Evolutionary conservation across 129 eudicot genomes (phyloP), one percentile per base, ranked within the genome.

Genomic region (Tagetes erecta): DNA sequence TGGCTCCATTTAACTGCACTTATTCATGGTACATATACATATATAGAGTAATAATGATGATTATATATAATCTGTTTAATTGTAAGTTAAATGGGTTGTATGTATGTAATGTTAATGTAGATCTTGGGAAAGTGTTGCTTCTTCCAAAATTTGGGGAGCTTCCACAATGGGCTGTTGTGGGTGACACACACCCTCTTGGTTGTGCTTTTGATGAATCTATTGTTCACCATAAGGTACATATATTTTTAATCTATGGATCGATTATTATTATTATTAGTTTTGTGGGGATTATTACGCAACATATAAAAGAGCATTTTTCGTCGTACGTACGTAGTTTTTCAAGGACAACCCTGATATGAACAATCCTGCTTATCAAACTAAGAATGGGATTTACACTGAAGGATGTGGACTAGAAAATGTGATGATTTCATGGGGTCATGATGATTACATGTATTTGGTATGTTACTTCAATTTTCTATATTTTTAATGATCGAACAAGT

Each of bases 91-190:
- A 13, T 8, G 35, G 27, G 12, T 8, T 73, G 52, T 68, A 88
- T n/a, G n/a, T n/a, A n/a, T n/a, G n/a, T n/a, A n/a, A n/a, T n/a
- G n/a, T n/a, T n/a, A n/a, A 20, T 20, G 27, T 20, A 20, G 88
- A 86, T 68, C 80, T 88, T 14, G 91, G 95, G 3, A 88, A 88
- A 58, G 87, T 86, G 41, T 74, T 88, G 41, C 71, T 76, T 1
- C 91, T 56, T 56, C 91, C 88, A 1, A 71, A 20, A n/a, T 88
- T 86, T 72, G 91, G 95, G 1, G 87, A 14, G 53, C 84, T 69
- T 35, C 88, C 91, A 40, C 95, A 88, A 68, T 88, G 95, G 95
- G 79, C 83, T 47, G 95, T 88, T 81, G 91, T 86, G 33, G 94
- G 90, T 79, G 68, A 56, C 65, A 59, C 65, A 8, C 65, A 59